Evolutionary conservation across 2,329 filamentous ascomycete genomes (phyloP).

Genomic region (Colletotrichum higginsianum): DNA sequence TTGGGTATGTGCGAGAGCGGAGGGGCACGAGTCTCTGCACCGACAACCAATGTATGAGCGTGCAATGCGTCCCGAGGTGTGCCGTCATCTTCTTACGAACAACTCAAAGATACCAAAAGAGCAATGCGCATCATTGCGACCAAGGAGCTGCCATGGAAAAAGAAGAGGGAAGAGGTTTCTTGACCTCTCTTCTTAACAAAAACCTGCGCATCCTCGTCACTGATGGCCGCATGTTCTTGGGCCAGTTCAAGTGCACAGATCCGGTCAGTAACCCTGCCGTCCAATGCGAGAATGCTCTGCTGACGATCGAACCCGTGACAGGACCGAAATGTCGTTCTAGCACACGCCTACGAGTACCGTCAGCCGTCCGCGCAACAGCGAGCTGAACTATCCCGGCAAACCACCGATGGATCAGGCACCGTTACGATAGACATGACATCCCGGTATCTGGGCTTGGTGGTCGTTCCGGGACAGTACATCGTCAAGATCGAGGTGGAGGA

Average conservation of each 20-base stretch:
- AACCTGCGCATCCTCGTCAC: conserved; percentile 84
- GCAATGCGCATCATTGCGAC: conserved; percentile 20
- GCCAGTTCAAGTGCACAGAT: conserved; percentile 95
- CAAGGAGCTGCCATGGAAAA: conserved; percentile 59
- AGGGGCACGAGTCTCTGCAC: conserved; percentile 1
- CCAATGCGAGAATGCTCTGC: conserved; percentile 15
- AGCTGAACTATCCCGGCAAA: conserved; percentile 53
- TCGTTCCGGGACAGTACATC: conserved; percentile 89
- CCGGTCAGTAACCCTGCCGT: conserved; percentile 59
- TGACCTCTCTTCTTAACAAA: conserved; percentile 80
- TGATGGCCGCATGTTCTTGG: conserved; percentile 90
- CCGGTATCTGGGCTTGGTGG: conserved; percentile 89
- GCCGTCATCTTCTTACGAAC: conserved; percentile 1
- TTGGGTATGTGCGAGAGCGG: conserved; percentile 16
- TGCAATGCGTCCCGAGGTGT: background rate
- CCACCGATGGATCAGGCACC: conserved; percentile 54
- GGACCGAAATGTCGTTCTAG: conserved; percentile 91
- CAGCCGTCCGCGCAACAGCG: conserved; percentile 71
- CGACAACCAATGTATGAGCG: background rate
- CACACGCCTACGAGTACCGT: conserved; percentile 91
- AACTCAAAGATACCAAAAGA: background rate
- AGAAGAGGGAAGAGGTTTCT: conserved; percentile 68
- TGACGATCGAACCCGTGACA: conserved; percentile 54
- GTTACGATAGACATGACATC: conserved; percentile 82
- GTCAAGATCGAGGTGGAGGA: conserved; percentile 91